Evolutionary conservation across 352 stramenopile genomes (phyloP).

Genomic region (Globisporangium nunn): DNA sequence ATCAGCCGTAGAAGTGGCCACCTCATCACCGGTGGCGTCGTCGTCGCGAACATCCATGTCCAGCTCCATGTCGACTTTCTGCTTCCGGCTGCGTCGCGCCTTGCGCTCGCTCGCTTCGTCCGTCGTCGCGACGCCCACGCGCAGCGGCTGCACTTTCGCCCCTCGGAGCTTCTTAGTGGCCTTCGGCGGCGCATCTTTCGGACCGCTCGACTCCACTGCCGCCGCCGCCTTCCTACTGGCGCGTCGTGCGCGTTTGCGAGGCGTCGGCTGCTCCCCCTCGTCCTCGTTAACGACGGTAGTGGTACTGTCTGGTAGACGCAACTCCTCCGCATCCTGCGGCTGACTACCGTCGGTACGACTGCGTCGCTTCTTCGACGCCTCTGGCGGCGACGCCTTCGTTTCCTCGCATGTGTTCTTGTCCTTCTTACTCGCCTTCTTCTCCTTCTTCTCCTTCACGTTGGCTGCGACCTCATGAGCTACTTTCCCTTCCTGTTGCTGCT

Average conservation of each 20-base stretch:
- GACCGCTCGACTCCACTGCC: no score
- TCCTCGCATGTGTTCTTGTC: slow-evolving; percentile 1
- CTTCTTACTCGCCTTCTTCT: neutral
- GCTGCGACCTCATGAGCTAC: neutral
- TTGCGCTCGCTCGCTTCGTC: slow-evolving; percentile 46
- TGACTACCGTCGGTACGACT: neutral
- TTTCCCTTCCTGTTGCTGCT: neutral
- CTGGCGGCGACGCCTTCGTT: no score
- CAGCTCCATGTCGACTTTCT: slow-evolving; percentile 49
- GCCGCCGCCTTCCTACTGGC: no score
- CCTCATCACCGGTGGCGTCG: slow-evolving; percentile 1
- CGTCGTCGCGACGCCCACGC: slow-evolving; percentile 39
- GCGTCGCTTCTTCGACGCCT: no score
- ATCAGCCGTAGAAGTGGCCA: slow-evolving; percentile 2
- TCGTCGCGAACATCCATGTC: slow-evolving; percentile 41
- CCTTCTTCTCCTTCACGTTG: slow-evolving; percentile 6
- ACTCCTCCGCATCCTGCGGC: no score
- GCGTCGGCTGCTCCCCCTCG: neutral
- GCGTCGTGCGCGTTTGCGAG: neutral
- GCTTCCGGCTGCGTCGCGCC: slow-evolving; percentile 18
- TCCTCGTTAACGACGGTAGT: no score
- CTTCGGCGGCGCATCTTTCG: neutral
- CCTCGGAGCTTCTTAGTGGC: neutral
- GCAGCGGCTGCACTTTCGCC: slow-evolving; percentile 13
- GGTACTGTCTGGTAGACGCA: no score